Evolutionary conservation across 164 flowering plant species (phyloP), one percentile per base, ranked within the genome.

Genomic region (Vitis rotundifolia): DNA sequence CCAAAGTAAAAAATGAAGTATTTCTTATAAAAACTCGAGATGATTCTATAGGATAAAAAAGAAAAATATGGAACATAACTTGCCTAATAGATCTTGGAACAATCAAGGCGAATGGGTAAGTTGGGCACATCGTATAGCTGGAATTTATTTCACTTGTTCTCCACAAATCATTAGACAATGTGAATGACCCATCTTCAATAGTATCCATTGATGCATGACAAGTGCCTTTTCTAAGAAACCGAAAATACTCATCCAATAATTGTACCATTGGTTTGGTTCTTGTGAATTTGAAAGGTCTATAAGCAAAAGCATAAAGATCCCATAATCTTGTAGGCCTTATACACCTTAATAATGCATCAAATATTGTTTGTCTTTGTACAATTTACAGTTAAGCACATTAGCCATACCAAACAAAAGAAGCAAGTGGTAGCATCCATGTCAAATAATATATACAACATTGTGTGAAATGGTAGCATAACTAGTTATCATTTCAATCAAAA

Each of bases 101-200:
- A 71, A 96, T 83, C 79, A 96, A 80, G 4, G 97, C 91, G 79
- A 88, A 96, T 47, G 99, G 99, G 81, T 96, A 96, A 31, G 88
- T 93, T 54, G 93, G 73, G 75, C 89, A 86, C 90, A 93, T 74
- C 50, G 86, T 52, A 79, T 96, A 96, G 75, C 77, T 85, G 71
- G 79, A 79, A 84, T 96, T 96, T 37, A 93, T 78, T 71, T 72
- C 77, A 81, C 88, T 93, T 78, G 93, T 88, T 80, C 97, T 87
- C 99, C 97, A 96, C 80, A 83, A 77, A 11, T 89, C 83, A 78
- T 91, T 92, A 53, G 95, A 89, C 55, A 87, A 9, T 18, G 86
- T 78, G 77, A 76, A 89, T 44, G 93, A 80, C 14, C 83, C 86
- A 62, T 86, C 85, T 78, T 93, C 97, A 67, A 88, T 74, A 63